Conservation (phyloP, 1,284 basidiomycete genomes). For the Ceratobasidium sp. region DNA sequence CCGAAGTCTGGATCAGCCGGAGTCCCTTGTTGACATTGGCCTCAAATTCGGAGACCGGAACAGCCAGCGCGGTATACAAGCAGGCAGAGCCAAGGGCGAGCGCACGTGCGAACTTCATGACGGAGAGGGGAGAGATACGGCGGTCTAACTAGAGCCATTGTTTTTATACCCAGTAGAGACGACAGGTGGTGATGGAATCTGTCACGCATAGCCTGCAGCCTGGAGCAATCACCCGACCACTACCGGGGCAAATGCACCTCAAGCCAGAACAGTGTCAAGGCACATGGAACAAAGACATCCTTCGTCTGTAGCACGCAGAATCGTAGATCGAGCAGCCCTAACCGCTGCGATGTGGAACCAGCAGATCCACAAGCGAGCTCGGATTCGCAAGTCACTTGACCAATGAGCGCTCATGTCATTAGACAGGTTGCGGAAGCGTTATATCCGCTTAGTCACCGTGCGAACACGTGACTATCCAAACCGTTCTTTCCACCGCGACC, state of each 20-base stretch:
- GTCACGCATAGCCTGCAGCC: too few species aligned
- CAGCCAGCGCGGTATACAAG: not conserved
- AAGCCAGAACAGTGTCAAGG: not conserved
- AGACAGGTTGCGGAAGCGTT: not conserved
- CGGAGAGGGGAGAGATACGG: not conserved
- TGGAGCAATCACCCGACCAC: too few species aligned
- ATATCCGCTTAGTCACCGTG: not conserved
- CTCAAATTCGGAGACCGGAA: slow-evolving; percentile 51
- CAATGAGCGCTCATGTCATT: not conserved
- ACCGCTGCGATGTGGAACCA: not conserved
- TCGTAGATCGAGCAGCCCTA: not conserved
- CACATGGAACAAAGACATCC: slow-evolving; percentile 4
- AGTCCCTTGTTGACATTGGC: slow-evolving; percentile 61
- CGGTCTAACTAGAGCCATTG: not conserved
- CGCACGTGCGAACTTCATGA: slow-evolving; percentile 23
- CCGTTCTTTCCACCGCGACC: not conserved
- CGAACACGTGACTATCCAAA: too few species aligned
- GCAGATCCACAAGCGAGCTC: slow-evolving; percentile 9
- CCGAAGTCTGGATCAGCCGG: slow-evolving; percentile 66
- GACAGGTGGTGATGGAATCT: too few species aligned
- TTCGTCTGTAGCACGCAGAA: not conserved
- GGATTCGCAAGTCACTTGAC: slow-evolving; percentile 21
- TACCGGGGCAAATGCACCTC: not conserved
- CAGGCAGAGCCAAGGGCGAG: slow-evolving; percentile 37
- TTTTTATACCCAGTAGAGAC: slow-evolving; percentile 20